These are phyloP conservation scores for Chrysoporthe cubensis DNA, from an alignment of 2,329 filamentous ascomycete species.

Conservation along the genomic window DNA sequence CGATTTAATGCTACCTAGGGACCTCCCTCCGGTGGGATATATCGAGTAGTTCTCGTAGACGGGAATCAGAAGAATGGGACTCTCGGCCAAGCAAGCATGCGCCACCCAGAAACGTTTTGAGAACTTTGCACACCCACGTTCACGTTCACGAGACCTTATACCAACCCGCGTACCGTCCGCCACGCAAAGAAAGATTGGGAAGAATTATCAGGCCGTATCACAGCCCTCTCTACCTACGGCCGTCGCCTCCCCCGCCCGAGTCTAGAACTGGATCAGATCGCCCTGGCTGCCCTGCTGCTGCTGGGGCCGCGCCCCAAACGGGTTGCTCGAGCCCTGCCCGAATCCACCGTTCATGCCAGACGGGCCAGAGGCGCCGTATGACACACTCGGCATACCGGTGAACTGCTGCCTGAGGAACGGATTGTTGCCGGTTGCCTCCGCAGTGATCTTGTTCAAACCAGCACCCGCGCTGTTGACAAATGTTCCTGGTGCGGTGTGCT, in stretches of 20 bases:
- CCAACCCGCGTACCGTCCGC: neutral
- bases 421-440: slow-evolving; percentile 80
- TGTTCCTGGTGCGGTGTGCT: slow-evolving; percentile 93
- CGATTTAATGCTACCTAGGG: slow-evolving; percentile 29
- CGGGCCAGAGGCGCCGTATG: slow-evolving; percentile 61
- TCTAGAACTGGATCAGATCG: slow-evolving; percentile 67
- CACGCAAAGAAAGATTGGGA: neutral
- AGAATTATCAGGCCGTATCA: slow-evolving; percentile 5
- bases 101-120: slow-evolving; percentile 22
- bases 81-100: slow-evolving; percentile 19
- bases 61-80: slow-evolving; percentile 17
- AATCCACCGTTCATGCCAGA: slow-evolving; percentile 56
- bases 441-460: slow-evolving; percentile 71
- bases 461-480: slow-evolving; percentile 95
- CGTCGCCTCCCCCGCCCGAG: neutral
- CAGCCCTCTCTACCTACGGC: neutral
- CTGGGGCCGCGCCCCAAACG: slow-evolving; percentile 60
- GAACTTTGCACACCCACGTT: slow-evolving; percentile 12
- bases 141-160: slow-evolving; percentile 5
- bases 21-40: slow-evolving; percentile 25
- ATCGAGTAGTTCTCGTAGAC: slow-evolving; percentile 14
- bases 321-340: slow-evolving; percentile 55
- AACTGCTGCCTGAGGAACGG: slow-evolving; percentile 87
- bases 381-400: slow-evolving; percentile 71
- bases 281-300: slow-evolving; percentile 48